Evolutionary conservation across 2,329 filamentous ascomycete species (phyloP).

Genomic region (Mycosphaerella arachidis): DNA sequence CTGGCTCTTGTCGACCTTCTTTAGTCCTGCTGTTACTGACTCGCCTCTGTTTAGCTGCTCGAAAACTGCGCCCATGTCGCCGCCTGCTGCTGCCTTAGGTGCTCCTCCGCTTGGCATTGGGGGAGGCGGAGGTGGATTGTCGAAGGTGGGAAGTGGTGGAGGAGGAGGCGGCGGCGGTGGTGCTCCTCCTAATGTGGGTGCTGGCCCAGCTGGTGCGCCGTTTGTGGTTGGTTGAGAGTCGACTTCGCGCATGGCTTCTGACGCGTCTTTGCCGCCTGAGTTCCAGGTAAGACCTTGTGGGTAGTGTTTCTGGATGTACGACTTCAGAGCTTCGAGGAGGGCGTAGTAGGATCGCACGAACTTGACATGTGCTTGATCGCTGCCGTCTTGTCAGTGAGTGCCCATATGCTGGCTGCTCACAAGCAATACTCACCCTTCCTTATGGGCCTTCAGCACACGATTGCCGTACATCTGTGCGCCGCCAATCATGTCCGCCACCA

Average conservation of each 20-base stretch:
- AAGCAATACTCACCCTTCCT: conserved; percentile 61
- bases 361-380: conserved; percentile 73
- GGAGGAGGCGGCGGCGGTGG: conserved; percentile 60
- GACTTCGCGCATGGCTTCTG: conserved; percentile 61
- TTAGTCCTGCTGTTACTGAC: conserved; percentile 78
- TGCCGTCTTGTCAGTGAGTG: conserved; percentile 34
- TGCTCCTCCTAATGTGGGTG: conserved; percentile 50
- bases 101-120: conserved; percentile 52
- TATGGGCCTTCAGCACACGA: conserved; percentile 84
- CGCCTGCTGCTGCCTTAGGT: conserved; percentile 39
- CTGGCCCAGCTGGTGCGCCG: conserved; percentile 47
- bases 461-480: conserved; percentile 94
- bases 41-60: conserved; percentile 85
- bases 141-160: conserved; percentile 48
- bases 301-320: conserved; percentile 82
- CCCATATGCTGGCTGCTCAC: not conserved
- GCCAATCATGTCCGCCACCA: conserved; percentile 75
- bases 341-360: conserved; percentile 93
- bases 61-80: conserved; percentile 83
- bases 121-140: conserved; percentile 57
- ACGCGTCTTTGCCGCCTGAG: conserved; percentile 65
- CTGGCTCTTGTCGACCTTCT: conserved; percentile 89
- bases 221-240: conserved; percentile 36
- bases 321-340: conserved; percentile 76
- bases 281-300: conserved; percentile 83